These are phyloP conservation scores for Paxillus rubicundulus DNA, from an alignment of 768 basidiomycete genomes.

Conservation along the genomic window DNA sequence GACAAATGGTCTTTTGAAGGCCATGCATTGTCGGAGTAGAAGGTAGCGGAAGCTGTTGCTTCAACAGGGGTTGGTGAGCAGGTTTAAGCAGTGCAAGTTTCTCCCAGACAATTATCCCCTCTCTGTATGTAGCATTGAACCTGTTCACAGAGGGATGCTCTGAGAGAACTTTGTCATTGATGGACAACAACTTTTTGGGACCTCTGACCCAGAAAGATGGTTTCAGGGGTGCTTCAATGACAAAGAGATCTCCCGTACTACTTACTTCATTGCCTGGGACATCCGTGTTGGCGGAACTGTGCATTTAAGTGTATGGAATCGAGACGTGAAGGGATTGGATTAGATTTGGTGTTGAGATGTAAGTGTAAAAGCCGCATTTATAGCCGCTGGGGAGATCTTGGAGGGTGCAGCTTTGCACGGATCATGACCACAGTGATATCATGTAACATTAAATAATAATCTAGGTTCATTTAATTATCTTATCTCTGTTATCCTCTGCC, in stretches of 20 bases:
- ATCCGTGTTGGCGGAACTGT: not conserved
- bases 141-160: not conserved
- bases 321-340: not conserved
- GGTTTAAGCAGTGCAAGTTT: not conserved
- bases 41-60: not conserved
- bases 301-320: slow-evolving; percentile 2
- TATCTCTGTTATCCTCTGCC: no score
- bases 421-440: not conserved
- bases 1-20: not conserved
- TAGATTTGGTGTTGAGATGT: not conserved
- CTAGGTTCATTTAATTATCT: no score
- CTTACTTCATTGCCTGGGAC: not conserved
- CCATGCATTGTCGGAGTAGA: no score
- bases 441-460: no score
- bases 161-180: not conserved
- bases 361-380: not conserved
- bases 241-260: not conserved
- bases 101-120: not conserved
- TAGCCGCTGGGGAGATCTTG: not conserved
- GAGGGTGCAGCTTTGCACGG: not conserved
- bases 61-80: not conserved
- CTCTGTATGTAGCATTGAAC: not conserved
- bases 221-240: not conserved
- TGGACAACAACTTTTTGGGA: not conserved
- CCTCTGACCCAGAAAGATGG: not conserved